phyloP scores from a whole-genome alignment of 192 early-diverging fungal genomes.

The Geosiphon pyriformis region DNA sequence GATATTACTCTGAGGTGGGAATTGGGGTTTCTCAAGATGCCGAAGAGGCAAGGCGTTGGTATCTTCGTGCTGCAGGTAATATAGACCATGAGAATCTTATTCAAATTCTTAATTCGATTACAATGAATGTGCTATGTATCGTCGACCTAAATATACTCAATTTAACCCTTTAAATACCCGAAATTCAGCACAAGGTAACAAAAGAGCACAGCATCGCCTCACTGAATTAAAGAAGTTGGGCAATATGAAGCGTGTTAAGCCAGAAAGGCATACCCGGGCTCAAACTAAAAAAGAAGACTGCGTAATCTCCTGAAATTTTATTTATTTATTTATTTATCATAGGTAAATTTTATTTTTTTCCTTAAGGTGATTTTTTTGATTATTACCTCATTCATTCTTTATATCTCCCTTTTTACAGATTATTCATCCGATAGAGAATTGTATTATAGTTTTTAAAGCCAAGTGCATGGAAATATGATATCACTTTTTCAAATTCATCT shows the following conservation, averaged over 20 bases:
- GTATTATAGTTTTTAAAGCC: too few relatives aligned
- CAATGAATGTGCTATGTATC: too few relatives aligned
- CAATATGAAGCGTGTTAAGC: constrained; percentile 27
- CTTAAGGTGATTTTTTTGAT: too few relatives aligned
- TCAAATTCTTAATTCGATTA: too few relatives aligned
- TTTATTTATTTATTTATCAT: background rate
- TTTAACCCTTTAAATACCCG: background rate
- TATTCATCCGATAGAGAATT: too few relatives aligned
- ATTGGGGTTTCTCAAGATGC: constrained; percentile 74
- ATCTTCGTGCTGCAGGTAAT: constrained; percentile 64
- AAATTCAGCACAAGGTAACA: constrained; percentile 67
- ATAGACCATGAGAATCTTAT: too few relatives aligned
- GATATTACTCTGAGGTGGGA: constrained; percentile 89
- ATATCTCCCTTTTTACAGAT: too few relatives aligned
- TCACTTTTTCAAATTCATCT: too few relatives aligned
- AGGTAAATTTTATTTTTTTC: too few relatives aligned
- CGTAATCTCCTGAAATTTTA: constrained; percentile 5
- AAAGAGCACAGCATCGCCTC: constrained; percentile 74
- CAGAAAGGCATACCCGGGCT: constrained; percentile 24
- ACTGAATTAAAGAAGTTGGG: constrained; percentile 76
- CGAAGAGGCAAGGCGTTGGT: constrained; percentile 88
- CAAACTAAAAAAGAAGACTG: constrained; percentile 23
- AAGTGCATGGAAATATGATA: too few relatives aligned
- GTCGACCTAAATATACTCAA: too few relatives aligned
- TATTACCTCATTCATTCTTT: too few relatives aligned